Base-by-base conservation (phyloP, 176 grass and related monocot species). In the Ensete glaucum region DNA sequence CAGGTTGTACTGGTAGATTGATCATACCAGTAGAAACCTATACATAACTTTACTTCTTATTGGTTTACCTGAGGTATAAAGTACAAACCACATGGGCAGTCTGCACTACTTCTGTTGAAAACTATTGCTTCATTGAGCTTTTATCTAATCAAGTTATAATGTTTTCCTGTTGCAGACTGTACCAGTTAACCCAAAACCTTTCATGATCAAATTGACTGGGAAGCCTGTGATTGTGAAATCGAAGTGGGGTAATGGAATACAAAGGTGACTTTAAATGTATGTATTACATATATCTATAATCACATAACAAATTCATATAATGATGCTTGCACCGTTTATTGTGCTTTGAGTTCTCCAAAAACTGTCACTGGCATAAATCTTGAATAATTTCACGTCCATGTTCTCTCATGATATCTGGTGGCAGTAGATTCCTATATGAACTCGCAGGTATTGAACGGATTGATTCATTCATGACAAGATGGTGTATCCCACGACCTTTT, bases 221-320 rank as follows among this genome's bases (percentile, higher is more conserved):
- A 98, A 91, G 82, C 80, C 81, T 81, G 90, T 91, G 62, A 91
- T 93, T 77, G 90, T 90, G 64, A 98, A 97, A 77, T 76, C 91
- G 51, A 98, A 93, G 80, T 93, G 94, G 94, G 94, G 94, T 53
- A 97, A 97, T 97, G 94, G 94, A 98, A 65, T 98, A 98, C 68
- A 98, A 91, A 93, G 94, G 93, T 97, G 77, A 75, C 27, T 51
- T 51, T 27, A 27, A 2, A 34, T 34, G 29, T 34, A 34, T 34
- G 29, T 34, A 34, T 34, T 34, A 34, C 29, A 4, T 34, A 34
- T 34, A 34, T 34, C 29, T 34, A 34, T 34, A 34, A 34, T 34
- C 29, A 34, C 29, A 34, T 34, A 34, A 34, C 29, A 34, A 34
- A 34, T 34, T 34, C 29, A 34, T 34, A 34, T 4, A 0, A 34